Conservation (phyloP, 768 basidiomycete genomes). For the Russula compacta region DNA sequence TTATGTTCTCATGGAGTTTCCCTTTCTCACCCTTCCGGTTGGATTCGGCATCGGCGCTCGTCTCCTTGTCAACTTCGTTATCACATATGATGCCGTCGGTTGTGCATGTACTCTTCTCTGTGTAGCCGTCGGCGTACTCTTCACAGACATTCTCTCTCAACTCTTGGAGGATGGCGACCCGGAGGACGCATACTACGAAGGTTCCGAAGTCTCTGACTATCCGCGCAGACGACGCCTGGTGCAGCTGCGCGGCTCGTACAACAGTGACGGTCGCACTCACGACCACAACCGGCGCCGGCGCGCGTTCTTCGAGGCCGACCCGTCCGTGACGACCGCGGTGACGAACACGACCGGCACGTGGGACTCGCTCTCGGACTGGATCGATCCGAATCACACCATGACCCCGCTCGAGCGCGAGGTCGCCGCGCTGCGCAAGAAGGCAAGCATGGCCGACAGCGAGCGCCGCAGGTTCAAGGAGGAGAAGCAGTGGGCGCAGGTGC, state of each 20-base stretch:
- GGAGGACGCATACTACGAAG: conserved; percentile 24
- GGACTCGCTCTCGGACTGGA: conserved; percentile 57
- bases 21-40: conserved; percentile 45
- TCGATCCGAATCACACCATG: conserved; percentile 50
- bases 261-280: background rate
- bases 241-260: conserved; percentile 10
- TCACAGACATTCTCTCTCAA: conserved; percentile 63
- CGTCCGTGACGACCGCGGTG: conserved; percentile 24
- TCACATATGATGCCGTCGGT: conserved; percentile 44
- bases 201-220: conserved; percentile 9
- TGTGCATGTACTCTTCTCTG: conserved; percentile 56
- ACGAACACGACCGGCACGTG: conserved; percentile 46
- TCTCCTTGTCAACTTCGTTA: conserved; percentile 53
- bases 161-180: conserved; percentile 44
- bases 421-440: conserved; percentile 64
- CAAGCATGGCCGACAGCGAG: conserved; percentile 76
- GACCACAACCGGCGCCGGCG: conserved; percentile 19
- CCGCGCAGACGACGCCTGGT: conserved; percentile 19
- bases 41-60: conserved; percentile 50
- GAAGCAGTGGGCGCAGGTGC: conserved; percentile 75
- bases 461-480: conserved; percentile 78
- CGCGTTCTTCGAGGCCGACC: conserved; percentile 24
- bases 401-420: conserved; percentile 65
- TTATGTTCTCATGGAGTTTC: conserved; percentile 48
- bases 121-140: conserved; percentile 56